Percentiles rank a stretch among this genome's conserved stretches.
These are phyloP conservation scores for Onygenales sp. DNA, from an alignment of 2,329 filamentous ascomycete genomes.

Conservation along the genomic window DNA sequence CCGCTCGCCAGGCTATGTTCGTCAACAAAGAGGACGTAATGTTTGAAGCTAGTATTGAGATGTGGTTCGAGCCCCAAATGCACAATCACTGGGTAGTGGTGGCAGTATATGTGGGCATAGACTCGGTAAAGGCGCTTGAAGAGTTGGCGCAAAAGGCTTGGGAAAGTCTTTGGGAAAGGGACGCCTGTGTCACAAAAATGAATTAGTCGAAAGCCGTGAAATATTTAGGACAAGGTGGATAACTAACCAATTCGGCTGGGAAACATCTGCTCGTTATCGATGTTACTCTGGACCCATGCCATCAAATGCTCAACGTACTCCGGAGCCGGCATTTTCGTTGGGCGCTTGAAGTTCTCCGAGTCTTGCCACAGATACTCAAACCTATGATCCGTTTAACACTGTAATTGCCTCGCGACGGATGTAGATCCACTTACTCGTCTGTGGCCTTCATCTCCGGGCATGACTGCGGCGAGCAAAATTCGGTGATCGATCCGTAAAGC, in stretches of 20 bases:
- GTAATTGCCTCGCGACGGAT: background rate
- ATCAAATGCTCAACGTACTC: slow-evolving; percentile 98
- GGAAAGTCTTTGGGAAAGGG: slow-evolving; percentile 89
- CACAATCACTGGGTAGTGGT: slow-evolving; percentile 95
- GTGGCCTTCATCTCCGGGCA: slow-evolving; percentile 99
- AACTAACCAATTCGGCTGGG: slow-evolving; percentile 75
- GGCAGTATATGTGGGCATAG: slow-evolving; percentile 98
- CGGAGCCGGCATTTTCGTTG: slow-evolving; percentile 95
- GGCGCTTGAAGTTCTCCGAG: slow-evolving; percentile 82
- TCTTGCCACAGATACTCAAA: slow-evolving; percentile 99
- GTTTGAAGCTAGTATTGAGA: slow-evolving; percentile 98
- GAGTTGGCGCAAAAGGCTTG: slow-evolving; percentile 79
- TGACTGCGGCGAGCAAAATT: slow-evolving; percentile 94
- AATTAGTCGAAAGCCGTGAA: background rate
- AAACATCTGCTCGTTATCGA: slow-evolving; percentile 91
- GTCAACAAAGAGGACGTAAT: slow-evolving; percentile 97
- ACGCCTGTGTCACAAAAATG: slow-evolving; percentile 49
- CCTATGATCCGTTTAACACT: slow-evolving; percentile 33
- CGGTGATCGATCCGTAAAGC: slow-evolving; percentile 95
- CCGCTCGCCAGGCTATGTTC: slow-evolving; percentile 88
- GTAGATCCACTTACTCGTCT: slow-evolving; percentile 60
- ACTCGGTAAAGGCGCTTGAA: slow-evolving; percentile 99
- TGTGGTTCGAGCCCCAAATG: slow-evolving; percentile 93
- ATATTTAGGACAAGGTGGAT: background rate
- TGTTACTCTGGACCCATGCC: slow-evolving; percentile 89